Evolutionary conservation across 164 flowering plant genomes (phyloP), one percentile per base, ranked within the genome.

Genomic region (Chloranthus sessilifolius): DNA sequence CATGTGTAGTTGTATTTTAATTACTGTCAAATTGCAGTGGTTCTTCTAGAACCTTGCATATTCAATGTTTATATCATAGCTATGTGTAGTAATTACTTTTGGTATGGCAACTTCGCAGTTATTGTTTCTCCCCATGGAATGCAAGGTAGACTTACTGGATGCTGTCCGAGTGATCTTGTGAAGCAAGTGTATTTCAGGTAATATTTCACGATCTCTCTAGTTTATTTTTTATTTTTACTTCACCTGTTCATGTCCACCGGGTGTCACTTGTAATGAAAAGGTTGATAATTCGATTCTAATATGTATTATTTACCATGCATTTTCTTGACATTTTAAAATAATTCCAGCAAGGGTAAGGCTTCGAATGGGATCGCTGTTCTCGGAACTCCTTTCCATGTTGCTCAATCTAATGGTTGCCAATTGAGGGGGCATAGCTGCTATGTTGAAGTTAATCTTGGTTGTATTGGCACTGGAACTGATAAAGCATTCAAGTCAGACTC

Each of bases 121-220:
- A 66, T 92, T 52, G 83, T 84, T 69, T 73, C 95, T 59, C 97
- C 99, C 50, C 86, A 86, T 78, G 99, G 99, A 58, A 82, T 88
- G 81, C 79, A 85, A 48, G 99, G 99, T 43, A 75, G 70, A 62
- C 76, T 88, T 47, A 78, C 81, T 50, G 96, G 97, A 60, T 76
- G 76, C 63, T 86, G 95, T 71, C 86, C 97, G 16, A 72, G 76
- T 71, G 95, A 92, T 79, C 84, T 92, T 67, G 95, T 92, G 70
- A 82, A 84, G 66, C 89, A 86, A 70, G 80, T 84, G 11, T 88
- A 83, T 73, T 63, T 73, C 45, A 78, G 88, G 95, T 81, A 50
- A 31, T 33, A 26, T 40, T 52, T n/a, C n/a, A n/a, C n/a, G n/a
- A n/a, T n/a, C n/a, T n/a, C n/a, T n/a, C n/a, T n/a, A n/a, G n/a